These are phyloP conservation scores for Xylariaceae sp. DNA, from an alignment of 2,329 filamentous ascomycete species.

Conservation along the genomic window DNA sequence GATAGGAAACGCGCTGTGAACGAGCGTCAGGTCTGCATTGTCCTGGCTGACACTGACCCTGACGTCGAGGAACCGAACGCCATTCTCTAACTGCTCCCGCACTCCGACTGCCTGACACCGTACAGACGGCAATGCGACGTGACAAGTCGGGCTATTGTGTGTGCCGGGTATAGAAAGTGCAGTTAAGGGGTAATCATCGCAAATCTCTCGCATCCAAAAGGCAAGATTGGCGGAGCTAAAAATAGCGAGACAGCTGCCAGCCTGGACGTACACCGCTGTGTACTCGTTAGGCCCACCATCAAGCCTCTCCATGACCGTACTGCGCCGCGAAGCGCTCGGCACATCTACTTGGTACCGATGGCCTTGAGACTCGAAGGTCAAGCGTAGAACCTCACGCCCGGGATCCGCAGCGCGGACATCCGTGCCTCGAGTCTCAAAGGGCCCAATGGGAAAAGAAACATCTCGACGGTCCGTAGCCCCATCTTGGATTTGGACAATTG, in stretches of 20 bases:
- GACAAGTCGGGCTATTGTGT: constrained; percentile 88
- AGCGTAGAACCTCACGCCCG: constrained; percentile 70
- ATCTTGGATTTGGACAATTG: constrained; percentile 54
- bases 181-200: constrained; percentile 74
- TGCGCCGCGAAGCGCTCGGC: constrained; percentile 65
- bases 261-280: constrained; percentile 69
- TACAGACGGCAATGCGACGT: constrained; percentile 87
- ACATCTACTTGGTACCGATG: constrained; percentile 75
- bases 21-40: constrained; percentile 75
- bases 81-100: constrained; percentile 80
- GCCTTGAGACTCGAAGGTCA: constrained; percentile 72
- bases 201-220: constrained; percentile 81
- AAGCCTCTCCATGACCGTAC: constrained; percentile 65
- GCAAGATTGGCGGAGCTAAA: constrained; percentile 73
- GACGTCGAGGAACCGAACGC: constrained; percentile 93
- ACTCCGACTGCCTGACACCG: constrained; percentile 87
- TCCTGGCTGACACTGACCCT: constrained; percentile 65
- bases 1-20: constrained; percentile 90
- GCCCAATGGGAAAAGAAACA: constrained; percentile 66
- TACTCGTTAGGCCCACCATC: constrained; percentile 57
- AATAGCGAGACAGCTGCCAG: constrained; percentile 63
- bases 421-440: constrained; percentile 71
- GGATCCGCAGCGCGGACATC: constrained; percentile 65
- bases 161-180: constrained; percentile 91
- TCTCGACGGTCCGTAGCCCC: constrained; percentile 67